Base-by-base conservation (phyloP, 495 filamentous ascomycete species). In the Terfezia boudieri region DNA sequence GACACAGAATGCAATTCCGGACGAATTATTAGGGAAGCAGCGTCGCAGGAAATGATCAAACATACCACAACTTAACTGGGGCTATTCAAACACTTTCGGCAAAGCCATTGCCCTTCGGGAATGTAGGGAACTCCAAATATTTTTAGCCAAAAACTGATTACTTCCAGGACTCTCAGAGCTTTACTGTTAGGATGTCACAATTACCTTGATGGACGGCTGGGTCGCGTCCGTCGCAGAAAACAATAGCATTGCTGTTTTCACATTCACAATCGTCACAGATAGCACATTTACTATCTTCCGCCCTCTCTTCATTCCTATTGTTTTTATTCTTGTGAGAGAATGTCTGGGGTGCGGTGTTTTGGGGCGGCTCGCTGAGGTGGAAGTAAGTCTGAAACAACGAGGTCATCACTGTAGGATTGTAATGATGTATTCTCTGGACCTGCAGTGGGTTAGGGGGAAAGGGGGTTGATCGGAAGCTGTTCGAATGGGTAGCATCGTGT, bases 181-280 rank as follows among this genome's bases (percentile, higher is more conserved):
- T 1, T 32, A 32, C 26, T 32, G 26, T 20, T 0, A 2, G 26
- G 26, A 32, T 7, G 26, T 32, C 26, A 12, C 49, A 51, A 6
- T 22, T 51, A 51, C 49, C 49, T 64, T 99, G 90, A 67, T 99
- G 90, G 41, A 99, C 90, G 6, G 90, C 90, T 22, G 96, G 71
- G 69, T 99, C 90, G 67, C 90, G 96, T 9, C 90, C 92, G 64
- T 99, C 90, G 61, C 90, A 99, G 68, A 98, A 99, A 22, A 99
- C 92, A 62, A 99, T 99, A 8, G 90, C 92, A 67, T 99, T 99
- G n/a, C 88, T 86, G 65, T 96, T 99, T 69, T 96, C 90, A 61
- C 92, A 96, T 62, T 99, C 90, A 35, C 90, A 92, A 64, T 96
- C 90, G 64, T 96, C 90, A 59, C 90, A 99, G 51, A 99, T 92